Conservation (phyloP, 164 flowering plant genomes). For the Tinospora cordifolia region DNA sequence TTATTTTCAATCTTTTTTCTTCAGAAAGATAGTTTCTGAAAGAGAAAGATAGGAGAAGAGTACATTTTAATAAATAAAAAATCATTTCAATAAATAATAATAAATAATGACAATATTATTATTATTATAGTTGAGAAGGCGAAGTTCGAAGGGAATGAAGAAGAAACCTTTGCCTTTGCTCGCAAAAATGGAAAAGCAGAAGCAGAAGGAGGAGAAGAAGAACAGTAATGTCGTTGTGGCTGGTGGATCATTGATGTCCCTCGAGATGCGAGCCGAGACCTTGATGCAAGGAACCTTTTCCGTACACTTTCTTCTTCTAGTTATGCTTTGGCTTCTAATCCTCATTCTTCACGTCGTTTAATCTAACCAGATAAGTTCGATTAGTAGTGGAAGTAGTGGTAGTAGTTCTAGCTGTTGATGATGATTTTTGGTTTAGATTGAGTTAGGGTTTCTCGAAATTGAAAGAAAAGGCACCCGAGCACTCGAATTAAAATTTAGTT, state of each 20-base stretch:
- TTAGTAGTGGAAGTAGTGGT: too few species aligned
- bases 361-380: not conserved
- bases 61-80: not conserved
- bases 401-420: not conserved
- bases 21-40: not conserved
- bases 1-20: not conserved
- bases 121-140: too few species aligned
- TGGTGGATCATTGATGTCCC: conserved; percentile 2
- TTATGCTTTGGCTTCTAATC: conserved; percentile 20
- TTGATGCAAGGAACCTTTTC: conserved; percentile 32
- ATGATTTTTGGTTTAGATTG: not conserved
- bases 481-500: not conserved
- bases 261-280: conserved; percentile 36
- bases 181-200: conserved; percentile 15
- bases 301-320: conserved; percentile 27
- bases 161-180: conserved; percentile 3
- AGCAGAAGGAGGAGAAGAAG: not conserved
- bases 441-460: conserved; percentile 5
- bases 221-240: not conserved
- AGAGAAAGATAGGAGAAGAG: not conserved
- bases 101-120: too few species aligned
- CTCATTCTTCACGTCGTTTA: conserved; percentile 29
- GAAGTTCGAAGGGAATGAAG: conserved; percentile 1
- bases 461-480: not conserved
- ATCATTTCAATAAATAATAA: not conserved